These are phyloP conservation scores for Phytophthora tentaculata DNA, from an alignment of 352 stramenopile genomes.

Conservation along the genomic window DNA sequence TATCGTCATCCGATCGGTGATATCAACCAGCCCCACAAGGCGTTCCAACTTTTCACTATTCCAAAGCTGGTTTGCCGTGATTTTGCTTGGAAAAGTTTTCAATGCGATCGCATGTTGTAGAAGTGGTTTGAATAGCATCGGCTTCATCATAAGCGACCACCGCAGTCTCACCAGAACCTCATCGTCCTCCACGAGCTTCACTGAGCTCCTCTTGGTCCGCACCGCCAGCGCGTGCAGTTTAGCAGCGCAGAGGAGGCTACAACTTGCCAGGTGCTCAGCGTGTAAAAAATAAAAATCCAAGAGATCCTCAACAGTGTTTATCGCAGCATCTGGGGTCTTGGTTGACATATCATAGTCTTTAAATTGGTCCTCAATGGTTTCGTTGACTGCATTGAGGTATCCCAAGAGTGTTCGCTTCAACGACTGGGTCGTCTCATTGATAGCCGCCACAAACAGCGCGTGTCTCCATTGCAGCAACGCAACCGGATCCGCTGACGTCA, in stretches of 20 bases:
- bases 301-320: constrained; percentile 35
- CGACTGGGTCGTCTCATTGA: constrained; percentile 33
- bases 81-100: constrained; percentile 30
- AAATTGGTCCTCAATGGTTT: constrained; percentile 5
- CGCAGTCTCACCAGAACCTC: constrained; percentile 41
- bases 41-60: constrained; percentile 11
- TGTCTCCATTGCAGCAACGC: constrained; percentile 43
- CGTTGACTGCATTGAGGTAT: constrained; percentile 30
- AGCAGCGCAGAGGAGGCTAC: constrained; percentile 46
- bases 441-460: constrained; percentile 38
- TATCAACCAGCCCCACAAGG: constrained; percentile 18
- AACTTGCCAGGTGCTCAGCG: constrained; percentile 38
- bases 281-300: constrained; percentile 54
- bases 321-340: background rate
- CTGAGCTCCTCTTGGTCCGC: constrained; percentile 15
- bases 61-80: constrained; percentile 4
- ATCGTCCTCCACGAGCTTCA: constrained; percentile 27
- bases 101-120: constrained; percentile 34
- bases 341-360: background rate
- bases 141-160: constrained; percentile 51
- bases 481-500: constrained; percentile 10
- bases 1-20: constrained; percentile 8
- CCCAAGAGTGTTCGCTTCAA: constrained; percentile 40
- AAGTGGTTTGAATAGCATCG: constrained; percentile 51
- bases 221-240: constrained; percentile 45